Base-by-base conservation (phyloP, 305 asterid species). In the Solanum hybrid region DNA sequence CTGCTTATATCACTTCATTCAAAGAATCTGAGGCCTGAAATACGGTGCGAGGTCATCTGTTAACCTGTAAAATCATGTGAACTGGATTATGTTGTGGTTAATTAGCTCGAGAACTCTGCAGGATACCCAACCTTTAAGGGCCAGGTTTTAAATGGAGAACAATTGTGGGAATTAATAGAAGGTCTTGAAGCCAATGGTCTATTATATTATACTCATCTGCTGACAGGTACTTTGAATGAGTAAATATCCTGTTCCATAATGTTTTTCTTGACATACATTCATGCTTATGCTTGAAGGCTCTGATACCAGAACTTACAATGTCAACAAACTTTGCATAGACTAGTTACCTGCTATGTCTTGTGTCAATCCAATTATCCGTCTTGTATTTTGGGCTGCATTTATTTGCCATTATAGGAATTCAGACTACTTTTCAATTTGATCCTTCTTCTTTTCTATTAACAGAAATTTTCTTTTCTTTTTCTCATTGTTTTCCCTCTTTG, bases 121-220 rank as follows among this genome's bases (percentile, higher is more conserved):
- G 99, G 99, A 38, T 97, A 97, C 92, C 99, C 99, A 24, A 94
- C 96, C 89, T 97, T 96, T 90, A 97, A 96, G 94, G 99, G 99
- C 6, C 98, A 97, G 94, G 97, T 97, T 92, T 94, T 97, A 95
- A 95, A 97, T 80, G 99, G 99, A 17, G 96, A 94, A 86, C 97
- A 97, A 88, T 94, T 97, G 31, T 97, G 99, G 98, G 99, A 96
- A 24, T 92, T 97, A 92, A 90, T 96, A 79, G 96, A 93, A 91
- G 99, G 99, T 91, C 99, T 97, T 89, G 96, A 93, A 93, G 98
- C 99, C 79, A 97, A 97, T 91, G 94, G 90, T 88, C 92, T 96
- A 87, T 93, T 96, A 92, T 96, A 93, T 91, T 97, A 97, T 92
- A 96, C 99, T 51, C 99, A 97, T 94, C 91, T 97, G 86, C 95